Base-by-base conservation (phyloP, 2,329 filamentous ascomycete genomes). In the Bisporella sp. region DNA sequence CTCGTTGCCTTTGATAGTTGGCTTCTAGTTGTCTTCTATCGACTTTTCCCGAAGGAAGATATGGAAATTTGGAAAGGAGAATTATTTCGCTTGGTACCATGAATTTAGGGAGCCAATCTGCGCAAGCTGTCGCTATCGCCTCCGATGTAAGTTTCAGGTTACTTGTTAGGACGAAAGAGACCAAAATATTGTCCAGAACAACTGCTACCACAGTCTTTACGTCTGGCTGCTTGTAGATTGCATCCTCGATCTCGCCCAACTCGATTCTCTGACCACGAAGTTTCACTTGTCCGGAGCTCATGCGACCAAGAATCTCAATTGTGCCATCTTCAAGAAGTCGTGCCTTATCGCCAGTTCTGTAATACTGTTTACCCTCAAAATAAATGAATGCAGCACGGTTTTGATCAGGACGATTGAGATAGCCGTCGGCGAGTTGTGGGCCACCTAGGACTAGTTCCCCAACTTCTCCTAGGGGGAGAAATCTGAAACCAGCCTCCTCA, bases 291-390 rank as follows among this genome's bases (percentile, higher is more conserved):
- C 88, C 89, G 46, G 81, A 80, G 2, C 79, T 78, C 9, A 96
- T 83, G 8, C 91, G 83, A 0, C 91, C 91, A 33, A 91, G 74
- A 61, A 88, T 95, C 64, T 95, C 87, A n/a, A 96, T 73, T 0
- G 76, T 79, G 1, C 89, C 88, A 53, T 86, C 75, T 0, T 73
- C 58, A 2, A 77, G 75, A 45, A 95, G 74, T 28, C 79, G 77
- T 4, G 87, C 91, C 62, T 86, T 89, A 67, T 96, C 91, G 0
- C 90, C 90, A 0, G 90, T 96, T 31, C 87, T 78, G 66, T 96
- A 96, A 0, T 95, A 70, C 4, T 75, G 73, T 4, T 88, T 90
- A 11, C 69, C 58, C 0, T 74, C 69, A 30, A 84, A 81, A 0
- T 81, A 64, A 11, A 96, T 70, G 61, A 96, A 96, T 0, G 82